Percentiles rank a stretch among this genome's conserved stretches.
Evolutionary conservation across 257 asterid species (phyloP).

Genomic region (Echites panduratus): DNA sequence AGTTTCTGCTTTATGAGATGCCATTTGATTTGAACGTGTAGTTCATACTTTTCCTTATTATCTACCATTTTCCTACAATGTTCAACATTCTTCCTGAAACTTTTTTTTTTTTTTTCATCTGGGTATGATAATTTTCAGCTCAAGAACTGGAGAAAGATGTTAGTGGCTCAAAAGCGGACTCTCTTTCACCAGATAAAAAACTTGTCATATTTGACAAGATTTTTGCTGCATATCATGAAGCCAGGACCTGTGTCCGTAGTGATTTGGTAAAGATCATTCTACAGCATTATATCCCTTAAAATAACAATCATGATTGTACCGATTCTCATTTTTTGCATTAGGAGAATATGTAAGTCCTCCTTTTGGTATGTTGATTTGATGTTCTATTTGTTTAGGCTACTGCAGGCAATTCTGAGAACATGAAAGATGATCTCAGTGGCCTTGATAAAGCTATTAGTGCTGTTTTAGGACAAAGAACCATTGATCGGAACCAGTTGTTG

Average conservation of each 20-base stretch:
- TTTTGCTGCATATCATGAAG: slow-evolving; percentile 87
- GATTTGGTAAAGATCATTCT: slow-evolving; percentile 57
- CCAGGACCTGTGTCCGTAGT: slow-evolving; percentile 76
- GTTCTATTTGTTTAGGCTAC: slow-evolving; percentile 44
- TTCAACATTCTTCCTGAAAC: neutral
- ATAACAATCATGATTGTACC: neutral
- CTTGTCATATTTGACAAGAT: slow-evolving; percentile 74
- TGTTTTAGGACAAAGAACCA: slow-evolving; percentile 78
- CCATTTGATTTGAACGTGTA: neutral
- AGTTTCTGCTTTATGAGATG: neutral
- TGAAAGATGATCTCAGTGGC: slow-evolving; percentile 92
- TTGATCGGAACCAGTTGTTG: slow-evolving; percentile 87
- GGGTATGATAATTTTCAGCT: slow-evolving; percentile 48
- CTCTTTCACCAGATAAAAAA: slow-evolving; percentile 72
- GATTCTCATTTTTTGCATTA: neutral
- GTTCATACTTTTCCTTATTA: neutral
- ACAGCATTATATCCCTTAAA: neutral
- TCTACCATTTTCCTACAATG: neutral
- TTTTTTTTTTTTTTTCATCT: slow-evolving; percentile 7
- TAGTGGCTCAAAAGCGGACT: slow-evolving; percentile 70
- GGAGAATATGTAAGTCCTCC: neutral
- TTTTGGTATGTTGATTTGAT: slow-evolving; percentile 16
- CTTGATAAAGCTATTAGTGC: slow-evolving; percentile 97
- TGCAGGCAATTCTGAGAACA: slow-evolving; percentile 81
- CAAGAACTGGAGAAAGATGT: slow-evolving; percentile 93